phyloP scores from a whole-genome alignment of 2,329 filamentous ascomycete species.

The Diatrype stigma region DNA sequence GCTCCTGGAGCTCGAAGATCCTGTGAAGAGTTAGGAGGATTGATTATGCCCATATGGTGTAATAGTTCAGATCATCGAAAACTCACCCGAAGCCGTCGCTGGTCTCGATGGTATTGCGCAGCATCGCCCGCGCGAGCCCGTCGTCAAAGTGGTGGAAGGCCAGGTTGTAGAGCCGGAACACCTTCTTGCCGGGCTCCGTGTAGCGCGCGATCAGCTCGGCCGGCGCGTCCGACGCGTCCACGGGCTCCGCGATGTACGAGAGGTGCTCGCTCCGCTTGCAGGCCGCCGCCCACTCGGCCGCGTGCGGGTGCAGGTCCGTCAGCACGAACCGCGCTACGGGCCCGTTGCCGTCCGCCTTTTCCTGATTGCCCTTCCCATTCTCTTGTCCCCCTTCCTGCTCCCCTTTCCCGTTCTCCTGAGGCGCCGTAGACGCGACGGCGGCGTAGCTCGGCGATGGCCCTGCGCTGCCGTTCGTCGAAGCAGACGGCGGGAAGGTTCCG shows the following conservation, averaged over 20 bases:
- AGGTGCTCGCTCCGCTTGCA: conserved; percentile 51
- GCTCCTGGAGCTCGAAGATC: conserved; percentile 72
- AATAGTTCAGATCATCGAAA: too few species aligned
- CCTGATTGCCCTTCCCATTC: background rate
- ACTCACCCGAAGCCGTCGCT: conserved; percentile 59
- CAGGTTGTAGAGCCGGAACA: conserved; percentile 69
- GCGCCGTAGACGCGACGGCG: conserved; percentile 1
- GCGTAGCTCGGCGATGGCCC: conserved; percentile 24
- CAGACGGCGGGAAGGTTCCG: conserved; percentile 1
- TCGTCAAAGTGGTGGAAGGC: conserved; percentile 77
- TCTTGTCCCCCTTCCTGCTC: conserved; percentile 3
- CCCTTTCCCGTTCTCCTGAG: background rate
- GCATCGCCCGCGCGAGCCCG: conserved; percentile 52
- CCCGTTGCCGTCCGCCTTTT: too few species aligned
- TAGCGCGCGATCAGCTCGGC: conserved; percentile 37
- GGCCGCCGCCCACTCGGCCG: conserved; percentile 54
- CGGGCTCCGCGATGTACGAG: conserved; percentile 53
- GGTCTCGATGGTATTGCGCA: conserved; percentile 61
- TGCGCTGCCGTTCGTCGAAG: conserved; percentile 7
- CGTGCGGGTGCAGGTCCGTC: conserved; percentile 63
- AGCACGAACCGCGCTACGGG: conserved; percentile 55
- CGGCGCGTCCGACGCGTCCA: conserved; percentile 64
- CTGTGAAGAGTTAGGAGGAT: conserved; percentile 20
- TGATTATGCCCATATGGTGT: too few species aligned
- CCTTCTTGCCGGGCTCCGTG: conserved; percentile 35